Evolutionary conservation across 2,329 filamentous ascomycete species (phyloP).

Genomic region (Penicillium digitatum): DNA sequence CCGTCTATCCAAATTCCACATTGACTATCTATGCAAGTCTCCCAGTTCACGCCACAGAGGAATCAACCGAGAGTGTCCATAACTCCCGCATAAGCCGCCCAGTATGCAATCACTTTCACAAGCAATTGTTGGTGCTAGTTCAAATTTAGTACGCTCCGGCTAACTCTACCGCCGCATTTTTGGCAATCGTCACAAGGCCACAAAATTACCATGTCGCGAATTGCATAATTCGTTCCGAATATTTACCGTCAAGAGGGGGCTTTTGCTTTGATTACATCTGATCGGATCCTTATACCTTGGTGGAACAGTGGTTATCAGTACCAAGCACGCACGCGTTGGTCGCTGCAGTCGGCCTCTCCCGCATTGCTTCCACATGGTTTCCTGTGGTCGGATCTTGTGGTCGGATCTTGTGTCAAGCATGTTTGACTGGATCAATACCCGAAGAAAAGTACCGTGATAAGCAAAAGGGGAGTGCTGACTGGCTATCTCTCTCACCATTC

Average conservation of each 20-base stretch:
- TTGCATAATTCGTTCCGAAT: not conserved
- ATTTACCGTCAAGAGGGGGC: no score
- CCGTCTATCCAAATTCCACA: not conserved
- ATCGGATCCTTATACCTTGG: no score
- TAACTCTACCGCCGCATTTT: no score
- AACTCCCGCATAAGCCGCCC: not conserved
- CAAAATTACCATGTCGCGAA: not conserved
- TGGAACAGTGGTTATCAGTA: no score
- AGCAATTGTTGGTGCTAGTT: not conserved
- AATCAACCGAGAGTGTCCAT: not conserved
- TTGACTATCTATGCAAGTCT: not conserved
- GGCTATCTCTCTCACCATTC: not conserved
- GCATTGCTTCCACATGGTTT: no score
- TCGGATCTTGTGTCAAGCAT: not conserved
- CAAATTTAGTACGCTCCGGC: not conserved
- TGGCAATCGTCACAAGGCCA: no score
- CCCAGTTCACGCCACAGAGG: not conserved
- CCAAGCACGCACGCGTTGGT: no score
- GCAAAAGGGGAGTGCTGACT: not conserved
- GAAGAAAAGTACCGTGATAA: no score
- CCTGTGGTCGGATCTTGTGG: no score
- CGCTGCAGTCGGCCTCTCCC: no score
- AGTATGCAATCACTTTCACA: not conserved
- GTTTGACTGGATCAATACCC: no score
- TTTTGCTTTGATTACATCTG: no score